Evolutionary conservation across 176 grass and related monocot species (phyloP), one percentile per base, ranked within the genome.

Genomic region (Triticum monococcum): DNA sequence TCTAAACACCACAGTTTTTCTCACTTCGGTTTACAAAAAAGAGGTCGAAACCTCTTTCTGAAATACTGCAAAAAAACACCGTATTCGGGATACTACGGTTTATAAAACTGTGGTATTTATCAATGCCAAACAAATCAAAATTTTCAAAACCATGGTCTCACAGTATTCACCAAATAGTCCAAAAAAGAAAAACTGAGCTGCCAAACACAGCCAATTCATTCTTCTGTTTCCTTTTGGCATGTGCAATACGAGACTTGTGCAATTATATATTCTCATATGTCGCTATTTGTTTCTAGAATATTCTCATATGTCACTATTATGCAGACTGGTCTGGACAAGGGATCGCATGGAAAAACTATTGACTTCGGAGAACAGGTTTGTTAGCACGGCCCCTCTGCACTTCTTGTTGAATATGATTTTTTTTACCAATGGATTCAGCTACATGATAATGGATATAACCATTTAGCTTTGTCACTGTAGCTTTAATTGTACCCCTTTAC

Each of bases 251-350:
- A 41, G 32, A 71, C 4, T 10, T 50, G 28, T 71, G 24, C n/a
- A 22, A 84, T 28, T 85, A 38, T 54, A 9, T 46, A 33, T 62
- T 85, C 32, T 64, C 24, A 46, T 30, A 30, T 30, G 28, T 30
- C 28, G 28, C 28, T 30, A 33, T 33, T 33, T 36, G 5, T 36
- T 36, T 36, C 35, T 36, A 36, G 5, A 36, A 33, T 45, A 23
- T 61, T 86, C 22, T 64, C 24, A 38, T 65, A 62, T 82, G 8
- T 83, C 50, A 48, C 23, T 74, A 11, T 77, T 56, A 64, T 89
- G 83, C 79, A 96, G 97, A 96, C 85, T 88, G 94, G 97, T 83
- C 64, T 98, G 85, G 92, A 96, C 85, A 98, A 96, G 78, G 92
- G 97, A 85, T 94, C 93, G n/a, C 90, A 81, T 54, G 94, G 90